A percentile compares a stretch with the other conserved stretches of the same genome.
These are phyloP conservation scores for Globisporangium cystogenes DNA, from an alignment of 352 stramenopile genomes.

Conservation along the genomic window DNA sequence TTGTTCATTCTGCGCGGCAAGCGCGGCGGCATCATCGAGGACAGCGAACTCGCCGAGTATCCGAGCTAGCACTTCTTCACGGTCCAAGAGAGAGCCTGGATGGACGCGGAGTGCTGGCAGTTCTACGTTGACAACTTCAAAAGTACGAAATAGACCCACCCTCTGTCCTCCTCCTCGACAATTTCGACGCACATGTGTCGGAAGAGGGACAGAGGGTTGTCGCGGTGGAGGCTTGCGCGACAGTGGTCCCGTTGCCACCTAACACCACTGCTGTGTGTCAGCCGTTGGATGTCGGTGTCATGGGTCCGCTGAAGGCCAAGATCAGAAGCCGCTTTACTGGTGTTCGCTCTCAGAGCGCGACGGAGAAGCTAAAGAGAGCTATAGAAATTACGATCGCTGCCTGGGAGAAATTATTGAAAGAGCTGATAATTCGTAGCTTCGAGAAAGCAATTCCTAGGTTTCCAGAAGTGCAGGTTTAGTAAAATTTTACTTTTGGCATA, in stretches of 20 bases:
- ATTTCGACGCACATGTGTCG: constrained; percentile 17
- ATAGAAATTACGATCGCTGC: background rate
- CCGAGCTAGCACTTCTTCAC: constrained; percentile 3
- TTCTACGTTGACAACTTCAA: background rate
- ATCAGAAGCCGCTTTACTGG: background rate
- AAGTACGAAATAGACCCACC: background rate
- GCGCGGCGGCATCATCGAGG: constrained; percentile 1
- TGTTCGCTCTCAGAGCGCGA: background rate
- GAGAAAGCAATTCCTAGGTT: background rate
- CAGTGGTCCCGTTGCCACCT: too few species aligned
- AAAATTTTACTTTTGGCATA: background rate
- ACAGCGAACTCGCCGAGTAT: background rate
- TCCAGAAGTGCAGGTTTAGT: background rate
- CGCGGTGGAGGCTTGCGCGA: constrained; percentile 5
- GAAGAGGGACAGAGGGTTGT: constrained; percentile 9
- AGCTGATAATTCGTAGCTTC: background rate
- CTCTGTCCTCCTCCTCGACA: constrained; percentile 17
- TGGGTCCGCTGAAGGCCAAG: constrained; percentile 15
- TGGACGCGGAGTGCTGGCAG: constrained; percentile 6
- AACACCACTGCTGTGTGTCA: constrained; percentile 14
- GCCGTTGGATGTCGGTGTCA: constrained; percentile 11
- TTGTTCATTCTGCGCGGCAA: constrained; percentile 1
- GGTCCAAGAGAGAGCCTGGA: constrained; percentile 7
- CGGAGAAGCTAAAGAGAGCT: background rate
- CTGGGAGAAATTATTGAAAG: background rate